Percentiles rank a stretch among this genome's conserved stretches.
Evolutionary conservation across 768 basidiomycete genomes (phyloP).

Genomic region (Pulveroboletus frians): DNA sequence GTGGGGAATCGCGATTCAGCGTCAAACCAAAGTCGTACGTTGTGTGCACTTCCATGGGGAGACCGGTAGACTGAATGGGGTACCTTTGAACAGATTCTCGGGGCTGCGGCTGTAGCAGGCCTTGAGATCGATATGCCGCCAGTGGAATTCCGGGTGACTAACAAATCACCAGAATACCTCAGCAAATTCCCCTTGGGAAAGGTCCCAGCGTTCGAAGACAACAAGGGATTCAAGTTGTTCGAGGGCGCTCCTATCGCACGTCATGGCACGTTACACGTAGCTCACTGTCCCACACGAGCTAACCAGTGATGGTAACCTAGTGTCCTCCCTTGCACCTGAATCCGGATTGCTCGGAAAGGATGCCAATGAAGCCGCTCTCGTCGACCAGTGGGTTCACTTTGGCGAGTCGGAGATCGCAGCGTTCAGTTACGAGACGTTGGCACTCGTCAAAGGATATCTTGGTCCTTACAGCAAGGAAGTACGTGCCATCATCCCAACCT

Average conservation of each 20-base stretch:
- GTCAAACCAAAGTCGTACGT: slow-evolving; percentile 28
- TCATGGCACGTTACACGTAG: slow-evolving; percentile 14
- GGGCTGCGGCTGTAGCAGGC: slow-evolving; percentile 19
- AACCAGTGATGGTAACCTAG: slow-evolving; percentile 6
- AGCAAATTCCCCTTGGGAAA: slow-evolving; percentile 28
- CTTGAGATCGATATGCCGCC: slow-evolving; percentile 23
- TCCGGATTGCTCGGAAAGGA: slow-evolving; percentile 25
- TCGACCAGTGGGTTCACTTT: slow-evolving; percentile 31
- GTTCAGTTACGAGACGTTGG: slow-evolving; percentile 19
- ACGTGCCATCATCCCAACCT: neutral
- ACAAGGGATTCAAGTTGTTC: slow-evolving; percentile 20
- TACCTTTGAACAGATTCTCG: slow-evolving; percentile 18
- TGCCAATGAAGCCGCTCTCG: slow-evolving; percentile 20
- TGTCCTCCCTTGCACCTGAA: slow-evolving; percentile 23
- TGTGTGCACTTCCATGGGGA: neutral
- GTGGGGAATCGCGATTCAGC: slow-evolving; percentile 22
- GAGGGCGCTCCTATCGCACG: slow-evolving; percentile 29
- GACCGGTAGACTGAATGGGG: neutral
- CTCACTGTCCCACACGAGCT: neutral
- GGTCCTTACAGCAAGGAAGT: slow-evolving; percentile 25
- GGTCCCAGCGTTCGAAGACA: slow-evolving; percentile 24
- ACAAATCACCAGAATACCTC: slow-evolving; percentile 25
- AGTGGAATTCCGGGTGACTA: slow-evolving; percentile 24
- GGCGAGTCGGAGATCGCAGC: slow-evolving; percentile 23
- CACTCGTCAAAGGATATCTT: slow-evolving; percentile 12